Evolutionary conservation across 306 rosid genomes (phyloP).

Genomic region (Ammopiptanthus mongolicus): DNA sequence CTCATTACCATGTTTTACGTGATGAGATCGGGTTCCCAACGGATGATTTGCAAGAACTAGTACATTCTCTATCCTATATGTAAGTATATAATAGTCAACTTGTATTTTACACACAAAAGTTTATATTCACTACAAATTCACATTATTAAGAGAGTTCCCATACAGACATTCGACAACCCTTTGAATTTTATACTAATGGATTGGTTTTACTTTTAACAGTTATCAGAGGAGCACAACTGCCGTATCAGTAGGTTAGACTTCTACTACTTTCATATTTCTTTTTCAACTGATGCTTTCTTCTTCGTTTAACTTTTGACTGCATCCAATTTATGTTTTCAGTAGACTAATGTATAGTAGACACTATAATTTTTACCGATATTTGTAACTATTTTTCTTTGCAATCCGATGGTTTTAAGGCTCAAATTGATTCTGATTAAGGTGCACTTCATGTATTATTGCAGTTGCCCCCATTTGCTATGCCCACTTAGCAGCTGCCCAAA

Average conservation of each 20-base stretch:
- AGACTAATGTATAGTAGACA: background rate
- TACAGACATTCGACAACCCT: background rate
- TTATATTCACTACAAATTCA: background rate
- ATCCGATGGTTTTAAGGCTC: background rate
- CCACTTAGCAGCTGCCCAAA: conserved; percentile 18
- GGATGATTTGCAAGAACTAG: conserved; percentile 21
- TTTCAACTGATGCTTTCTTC: background rate
- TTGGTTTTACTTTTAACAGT: background rate
- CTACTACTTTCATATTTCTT: background rate
- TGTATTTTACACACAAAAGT: background rate
- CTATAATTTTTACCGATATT: background rate
- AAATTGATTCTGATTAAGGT: background rate
- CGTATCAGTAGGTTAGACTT: conserved; percentile 15
- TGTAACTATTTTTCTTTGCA: background rate
- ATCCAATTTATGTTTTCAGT: background rate
- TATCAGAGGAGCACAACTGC: conserved; percentile 23
- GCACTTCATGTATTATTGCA: background rate
- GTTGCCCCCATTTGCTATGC: conserved; percentile 25
- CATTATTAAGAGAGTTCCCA: too few relatives aligned
- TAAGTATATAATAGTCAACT: background rate
- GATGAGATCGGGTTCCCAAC: conserved; percentile 19
- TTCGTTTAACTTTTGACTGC: background rate
- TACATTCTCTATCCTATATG: conserved; percentile 18
- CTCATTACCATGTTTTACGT: conserved; percentile 20
- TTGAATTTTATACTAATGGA: background rate